phyloP scores from a whole-genome alignment of 352 stramenopile species.

The Phytophthora colocasiae region DNA sequence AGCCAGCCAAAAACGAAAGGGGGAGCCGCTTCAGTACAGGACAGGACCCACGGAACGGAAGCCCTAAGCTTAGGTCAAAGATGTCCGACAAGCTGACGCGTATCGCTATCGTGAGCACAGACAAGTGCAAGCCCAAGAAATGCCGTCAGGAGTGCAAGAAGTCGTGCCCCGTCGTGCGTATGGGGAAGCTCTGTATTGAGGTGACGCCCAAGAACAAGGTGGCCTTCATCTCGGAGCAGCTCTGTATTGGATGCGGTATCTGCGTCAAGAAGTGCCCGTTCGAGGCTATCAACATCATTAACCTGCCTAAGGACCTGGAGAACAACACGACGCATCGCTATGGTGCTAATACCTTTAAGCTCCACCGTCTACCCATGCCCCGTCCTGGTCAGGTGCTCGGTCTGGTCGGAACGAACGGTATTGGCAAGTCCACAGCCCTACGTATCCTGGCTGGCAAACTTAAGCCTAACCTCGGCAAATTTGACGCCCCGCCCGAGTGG shows the following conservation, averaged over 20 bases:
- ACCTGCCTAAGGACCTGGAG: constrained; percentile 99
- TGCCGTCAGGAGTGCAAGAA: constrained; percentile 99
- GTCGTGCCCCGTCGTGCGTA: constrained; percentile 98
- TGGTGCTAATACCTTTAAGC: constrained; percentile 99
- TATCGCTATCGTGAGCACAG: constrained; percentile 98
- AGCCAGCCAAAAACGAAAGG: constrained; percentile 36
- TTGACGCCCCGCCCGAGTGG: constrained; percentile 98
- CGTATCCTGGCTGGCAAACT: constrained; percentile 99
- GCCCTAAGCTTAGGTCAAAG: background rate
- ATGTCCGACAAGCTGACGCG: constrained; percentile 95
- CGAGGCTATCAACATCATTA: constrained; percentile 99
- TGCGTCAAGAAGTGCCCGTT: constrained; percentile 99
- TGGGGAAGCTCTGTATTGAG: constrained; percentile 99
- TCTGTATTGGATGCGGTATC: constrained; percentile 99
- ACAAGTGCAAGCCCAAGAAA: constrained; percentile 99
- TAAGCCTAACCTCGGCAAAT: constrained; percentile 99
- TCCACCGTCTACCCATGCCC: constrained; percentile 99
- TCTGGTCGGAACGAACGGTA: constrained; percentile 99
- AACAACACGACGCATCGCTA: constrained; percentile 99
- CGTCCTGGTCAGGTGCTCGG: constrained; percentile 98
- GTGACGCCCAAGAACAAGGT: constrained; percentile 97
- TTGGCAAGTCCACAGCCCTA: constrained; percentile 99
- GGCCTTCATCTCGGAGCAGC: constrained; percentile 98
- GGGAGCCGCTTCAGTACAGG: constrained; percentile 22
- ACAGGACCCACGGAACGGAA: constrained; percentile 41